These are phyloP conservation scores for Asterophora lycoperdoides DNA, from an alignment of 768 basidiomycete species.

Conservation along the genomic window DNA sequence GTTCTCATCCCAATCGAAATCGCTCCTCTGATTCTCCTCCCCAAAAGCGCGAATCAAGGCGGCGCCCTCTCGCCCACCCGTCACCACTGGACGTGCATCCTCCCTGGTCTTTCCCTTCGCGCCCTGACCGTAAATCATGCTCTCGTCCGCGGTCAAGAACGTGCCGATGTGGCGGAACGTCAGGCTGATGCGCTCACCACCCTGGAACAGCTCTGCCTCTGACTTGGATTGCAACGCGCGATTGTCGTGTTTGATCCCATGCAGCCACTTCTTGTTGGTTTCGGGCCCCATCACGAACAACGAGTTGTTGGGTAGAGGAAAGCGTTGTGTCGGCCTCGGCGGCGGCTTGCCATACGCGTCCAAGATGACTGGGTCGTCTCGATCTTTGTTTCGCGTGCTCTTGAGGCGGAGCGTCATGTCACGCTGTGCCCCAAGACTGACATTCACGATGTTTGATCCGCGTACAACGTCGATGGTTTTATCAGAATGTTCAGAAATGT, in stretches of 20 bases:
- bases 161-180: slow-evolving; percentile 80
- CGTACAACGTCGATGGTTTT: slow-evolving; percentile 80
- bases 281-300: slow-evolving; percentile 76
- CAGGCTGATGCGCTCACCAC: slow-evolving; percentile 70
- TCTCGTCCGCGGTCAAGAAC: slow-evolving; percentile 51
- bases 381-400: slow-evolving; percentile 29
- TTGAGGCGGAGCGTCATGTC: slow-evolving; percentile 72
- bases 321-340: slow-evolving; percentile 43
- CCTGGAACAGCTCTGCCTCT: slow-evolving; percentile 39
- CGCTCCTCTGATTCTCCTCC: slow-evolving; percentile 63
- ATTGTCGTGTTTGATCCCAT: slow-evolving; percentile 75
- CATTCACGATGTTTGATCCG: slow-evolving; percentile 74
- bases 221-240: slow-evolving; percentile 53
- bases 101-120: slow-evolving; percentile 58
- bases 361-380: neutral
- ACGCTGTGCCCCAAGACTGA: slow-evolving; percentile 75
- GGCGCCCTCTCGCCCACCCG: slow-evolving; percentile 44
- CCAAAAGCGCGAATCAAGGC: slow-evolving; percentile 63
- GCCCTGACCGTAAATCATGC: slow-evolving; percentile 68
- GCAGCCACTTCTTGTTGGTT: slow-evolving; percentile 73
- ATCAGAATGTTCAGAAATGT: slow-evolving; percentile 84
- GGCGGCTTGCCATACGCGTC: neutral
- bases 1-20: slow-evolving; percentile 63
- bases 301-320: slow-evolving; percentile 76
- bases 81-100: slow-evolving; percentile 50